Evolutionary conservation across 2,329 filamentous ascomycete genomes (phyloP), one percentile per base, ranked within the genome.

Genomic region (Clarireedia monteithiana): DNA sequence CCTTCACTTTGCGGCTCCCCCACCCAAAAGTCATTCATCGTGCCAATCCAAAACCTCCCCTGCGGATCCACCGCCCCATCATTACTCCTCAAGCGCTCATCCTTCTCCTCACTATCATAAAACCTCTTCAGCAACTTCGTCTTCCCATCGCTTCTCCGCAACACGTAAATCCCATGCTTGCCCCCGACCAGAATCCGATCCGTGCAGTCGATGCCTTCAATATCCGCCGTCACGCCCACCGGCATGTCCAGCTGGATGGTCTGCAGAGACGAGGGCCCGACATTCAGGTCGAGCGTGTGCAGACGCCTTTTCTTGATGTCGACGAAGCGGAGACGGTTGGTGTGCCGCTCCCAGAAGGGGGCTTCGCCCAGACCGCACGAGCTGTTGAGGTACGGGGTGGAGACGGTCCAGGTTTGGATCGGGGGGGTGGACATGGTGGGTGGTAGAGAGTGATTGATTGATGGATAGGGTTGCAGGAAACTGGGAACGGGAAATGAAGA

Each of bases 1-100:
- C 70, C 70, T 64, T 72, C 70, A 61, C 66, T 58, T 55, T 70
- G 63, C 39, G 65, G 66, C 48, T 64, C 60, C 42, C 69, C 68
- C 53, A 69, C 65, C 60, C 66, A 66, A 55, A 89, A 86, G 67
- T 95, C 89, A 60, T 89, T 94, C 88, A 96, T 95, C 60, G 82
- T 82, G 6, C 90, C 89, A 5, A 91, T 77, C 87, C 89, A 95
- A 73, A 92, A 94, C 36, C 89, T 77, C 34, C 91, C 91, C 60
- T 84, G 79, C 26, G 83, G 84, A 67, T 96, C 91, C 51, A 89
- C 83, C 5, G 84, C 86, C 48, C 91, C 91, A 67, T 96, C 91
- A 68, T 96, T 96, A 70, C 86, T 79, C 56, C 83, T 74, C 69
- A 88, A 76, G 23, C 83, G 73, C 57, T 63, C 63, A 56, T 69